Evolutionary conservation across 2,329 filamentous ascomycete species (phyloP).

Genomic region (Clarireedia sp.): DNA sequence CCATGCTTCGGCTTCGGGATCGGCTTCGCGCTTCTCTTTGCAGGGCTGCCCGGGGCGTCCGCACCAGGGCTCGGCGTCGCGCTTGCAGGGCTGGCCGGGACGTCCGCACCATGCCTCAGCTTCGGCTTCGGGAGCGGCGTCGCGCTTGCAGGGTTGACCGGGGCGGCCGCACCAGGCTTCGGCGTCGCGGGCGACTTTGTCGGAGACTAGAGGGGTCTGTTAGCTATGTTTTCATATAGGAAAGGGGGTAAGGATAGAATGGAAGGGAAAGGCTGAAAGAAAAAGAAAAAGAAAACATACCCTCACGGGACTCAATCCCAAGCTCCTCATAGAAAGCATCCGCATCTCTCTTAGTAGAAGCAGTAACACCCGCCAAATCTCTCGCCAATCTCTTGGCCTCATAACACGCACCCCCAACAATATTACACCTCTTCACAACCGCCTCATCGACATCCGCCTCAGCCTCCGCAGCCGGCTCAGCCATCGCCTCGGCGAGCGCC

Average conservation of each 20-base stretch:
- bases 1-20: constrained; percentile 11
- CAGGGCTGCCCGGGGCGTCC: constrained; percentile 15
- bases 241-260: not conserved
- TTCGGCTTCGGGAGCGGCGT: constrained; percentile 16
- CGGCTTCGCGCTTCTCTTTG: constrained; percentile 14
- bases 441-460: constrained; percentile 2
- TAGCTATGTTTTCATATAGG: not conserved
- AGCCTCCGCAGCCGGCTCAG: not conserved
- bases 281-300: not conserved
- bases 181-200: constrained; percentile 8
- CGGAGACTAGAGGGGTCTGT: constrained; percentile 1
- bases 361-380: constrained; percentile 7
- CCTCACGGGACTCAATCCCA: constrained; percentile 5
- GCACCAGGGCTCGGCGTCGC: constrained; percentile 14
- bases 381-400: constrained; percentile 11
- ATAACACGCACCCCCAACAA: constrained; percentile 11
- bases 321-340: not conserved
- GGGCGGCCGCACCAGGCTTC: constrained; percentile 22
- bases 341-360: not conserved
- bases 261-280: not conserved
- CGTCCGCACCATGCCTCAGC: constrained; percentile 15
- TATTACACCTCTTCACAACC: constrained; percentile 8
- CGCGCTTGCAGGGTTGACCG: constrained; percentile 21
- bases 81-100: constrained; percentile 16
- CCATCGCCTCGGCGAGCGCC: constrained; percentile 3